These are phyloP conservation scores for Sclerotinia nivalis DNA, from an alignment of 2,329 filamentous ascomycete genomes.

Conservation along the genomic window DNA sequence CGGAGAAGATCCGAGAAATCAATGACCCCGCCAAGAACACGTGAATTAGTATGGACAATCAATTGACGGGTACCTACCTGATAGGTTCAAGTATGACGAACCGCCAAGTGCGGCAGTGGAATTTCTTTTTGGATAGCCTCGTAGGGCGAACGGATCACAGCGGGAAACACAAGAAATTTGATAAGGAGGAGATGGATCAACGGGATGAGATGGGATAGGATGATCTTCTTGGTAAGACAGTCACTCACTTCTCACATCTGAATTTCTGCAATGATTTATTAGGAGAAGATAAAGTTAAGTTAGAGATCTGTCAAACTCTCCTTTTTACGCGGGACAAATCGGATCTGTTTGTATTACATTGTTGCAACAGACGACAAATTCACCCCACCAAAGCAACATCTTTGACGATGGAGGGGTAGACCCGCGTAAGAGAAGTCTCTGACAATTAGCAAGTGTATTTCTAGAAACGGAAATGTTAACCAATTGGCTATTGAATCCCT, in stretches of 20 bases:
- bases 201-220: not conserved
- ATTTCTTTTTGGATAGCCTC: slow-evolving; percentile 1
- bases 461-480: not conserved
- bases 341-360: not conserved
- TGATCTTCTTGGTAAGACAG: not conserved
- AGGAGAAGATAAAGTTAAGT: too few relatives aligned
- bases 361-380: not conserved
- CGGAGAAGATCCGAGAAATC: not conserved
- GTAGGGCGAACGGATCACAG: slow-evolving; percentile 2
- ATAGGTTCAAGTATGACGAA: slow-evolving; percentile 14
- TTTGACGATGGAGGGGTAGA: not conserved
- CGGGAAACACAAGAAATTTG: slow-evolving; percentile 1
- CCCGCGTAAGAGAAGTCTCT: not conserved
- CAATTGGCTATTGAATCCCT: not conserved
- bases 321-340: slow-evolving; percentile 2
- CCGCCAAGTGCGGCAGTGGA: not conserved
- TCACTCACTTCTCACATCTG: too few relatives aligned
- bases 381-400: not conserved
- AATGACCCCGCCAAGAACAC: slow-evolving; percentile 14
- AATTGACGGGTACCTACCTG: slow-evolving; percentile 3
- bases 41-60: not conserved
- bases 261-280: too few relatives aligned
- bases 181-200: not conserved
- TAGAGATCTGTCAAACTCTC: too few relatives aligned
- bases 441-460: not conserved